These are phyloP conservation scores for Trichoderma koningii DNA, from an alignment of 2,329 filamentous ascomycete species.

Conservation along the genomic window DNA sequence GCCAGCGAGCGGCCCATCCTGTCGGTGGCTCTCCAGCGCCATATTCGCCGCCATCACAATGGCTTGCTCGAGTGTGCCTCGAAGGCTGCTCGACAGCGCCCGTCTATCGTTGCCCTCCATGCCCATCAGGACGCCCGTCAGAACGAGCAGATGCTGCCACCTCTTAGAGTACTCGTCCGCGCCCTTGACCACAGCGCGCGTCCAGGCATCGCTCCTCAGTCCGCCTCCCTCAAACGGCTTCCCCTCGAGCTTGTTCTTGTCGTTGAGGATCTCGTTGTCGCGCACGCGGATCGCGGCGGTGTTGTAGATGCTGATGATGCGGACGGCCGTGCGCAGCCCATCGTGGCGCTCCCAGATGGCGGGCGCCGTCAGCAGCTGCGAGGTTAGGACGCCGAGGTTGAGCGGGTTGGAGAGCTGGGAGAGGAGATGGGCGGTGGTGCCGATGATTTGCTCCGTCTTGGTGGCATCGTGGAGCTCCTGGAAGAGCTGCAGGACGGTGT, in stretches of 20 bases:
- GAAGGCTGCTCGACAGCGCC: slow-evolving; percentile 64
- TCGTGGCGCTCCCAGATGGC: slow-evolving; percentile 67
- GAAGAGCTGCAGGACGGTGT: slow-evolving; percentile 63
- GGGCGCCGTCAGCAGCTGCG: slow-evolving; percentile 70
- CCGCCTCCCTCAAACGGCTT: slow-evolving; percentile 45
- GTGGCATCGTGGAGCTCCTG: slow-evolving; percentile 55
- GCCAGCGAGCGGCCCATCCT: slow-evolving; percentile 47
- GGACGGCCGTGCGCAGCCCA: slow-evolving; percentile 63
- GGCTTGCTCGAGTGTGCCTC: slow-evolving; percentile 69
- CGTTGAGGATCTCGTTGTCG: slow-evolving; percentile 48
- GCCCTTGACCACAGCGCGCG: slow-evolving; percentile 58
- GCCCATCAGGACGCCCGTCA: slow-evolving; percentile 77
- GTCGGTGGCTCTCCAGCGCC: slow-evolving; percentile 57
- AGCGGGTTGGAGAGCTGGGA: slow-evolving; percentile 71
- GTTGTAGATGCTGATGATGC: slow-evolving; percentile 71
- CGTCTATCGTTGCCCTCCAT: slow-evolving; percentile 66
- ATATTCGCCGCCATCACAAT: slow-evolving; percentile 75
- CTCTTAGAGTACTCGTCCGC: slow-evolving; percentile 61
- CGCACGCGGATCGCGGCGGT: slow-evolving; percentile 61
- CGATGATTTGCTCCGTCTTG: slow-evolving; percentile 60
- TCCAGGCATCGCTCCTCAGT: slow-evolving; percentile 55
- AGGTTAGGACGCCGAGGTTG: slow-evolving; percentile 72
- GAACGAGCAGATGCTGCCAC: slow-evolving; percentile 83
- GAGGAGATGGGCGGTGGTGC: slow-evolving; percentile 67
- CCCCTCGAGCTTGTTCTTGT: slow-evolving; percentile 30